Evolutionary conservation across 1,139 yeast genomes (phyloP).

Genomic region (Pichia sorboxylosa): DNA sequence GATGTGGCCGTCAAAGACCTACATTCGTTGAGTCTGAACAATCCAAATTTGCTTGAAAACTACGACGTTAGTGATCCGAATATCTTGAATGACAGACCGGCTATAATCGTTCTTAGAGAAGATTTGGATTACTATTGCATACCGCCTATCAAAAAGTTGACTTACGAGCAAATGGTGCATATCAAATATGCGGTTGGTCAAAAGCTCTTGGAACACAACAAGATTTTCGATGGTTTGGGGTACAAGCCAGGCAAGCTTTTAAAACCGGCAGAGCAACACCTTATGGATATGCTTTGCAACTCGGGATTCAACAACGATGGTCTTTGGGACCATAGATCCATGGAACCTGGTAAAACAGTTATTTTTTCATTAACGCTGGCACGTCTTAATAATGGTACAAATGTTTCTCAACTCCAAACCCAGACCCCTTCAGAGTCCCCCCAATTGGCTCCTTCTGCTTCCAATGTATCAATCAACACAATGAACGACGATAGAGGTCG

Average conservation of each 20-base stretch:
- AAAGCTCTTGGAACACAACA: conserved; percentile 40
- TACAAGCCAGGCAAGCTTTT: conserved; percentile 35
- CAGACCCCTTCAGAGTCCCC: conserved; percentile 34
- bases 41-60: conserved; percentile 14
- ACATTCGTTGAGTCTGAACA: conserved; percentile 15
- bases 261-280: conserved; percentile 91
- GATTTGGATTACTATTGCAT: conserved; percentile 90
- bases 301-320: conserved; percentile 69
- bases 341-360: conserved; percentile 80
- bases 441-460: conserved; percentile 32
- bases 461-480: conserved; percentile 5
- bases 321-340: conserved; percentile 76
- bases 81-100: conserved; percentile 69
- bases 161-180: conserved; percentile 42
- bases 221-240: conserved; percentile 66
- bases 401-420: conserved; percentile 9
- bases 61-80: conserved; percentile 34
- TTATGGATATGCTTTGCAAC: conserved; percentile 87
- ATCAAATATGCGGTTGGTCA: conserved; percentile 66
- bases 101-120: conserved; percentile 85
- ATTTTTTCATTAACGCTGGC: conserved; percentile 77
- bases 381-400: conserved; percentile 35
- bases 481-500: conserved; percentile 9
- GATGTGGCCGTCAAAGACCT: conserved; percentile 30
- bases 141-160: conserved; percentile 51